Conservation (phyloP, 176 grass and related monocot genomes). For the Themeda triandra region DNA sequence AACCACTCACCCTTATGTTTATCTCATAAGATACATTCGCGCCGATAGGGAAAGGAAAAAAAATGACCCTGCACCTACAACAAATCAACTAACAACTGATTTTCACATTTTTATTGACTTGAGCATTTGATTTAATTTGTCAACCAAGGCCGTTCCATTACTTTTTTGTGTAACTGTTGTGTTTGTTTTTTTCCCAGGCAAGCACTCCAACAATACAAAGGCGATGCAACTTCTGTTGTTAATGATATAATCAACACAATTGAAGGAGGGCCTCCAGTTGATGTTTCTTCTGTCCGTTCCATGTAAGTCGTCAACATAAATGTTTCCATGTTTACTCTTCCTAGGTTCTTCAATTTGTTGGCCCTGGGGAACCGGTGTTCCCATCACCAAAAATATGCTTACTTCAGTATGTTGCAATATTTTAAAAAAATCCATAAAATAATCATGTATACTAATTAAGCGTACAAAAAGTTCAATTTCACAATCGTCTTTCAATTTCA, state of each 20-base stretch:
- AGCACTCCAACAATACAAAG: conserved; percentile 93
- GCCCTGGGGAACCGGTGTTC: neutral
- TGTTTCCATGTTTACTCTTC: conserved; percentile 1
- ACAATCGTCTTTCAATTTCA: neutral
- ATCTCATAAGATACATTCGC: no score
- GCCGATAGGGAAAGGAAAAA: no score
- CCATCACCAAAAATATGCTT: neutral
- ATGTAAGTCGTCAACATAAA: conserved; percentile 45
- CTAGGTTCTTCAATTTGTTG: neutral
- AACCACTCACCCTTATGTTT: no score
- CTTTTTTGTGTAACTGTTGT: conserved; percentile 8
- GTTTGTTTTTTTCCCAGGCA: conserved; percentile 56
- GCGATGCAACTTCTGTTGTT: conserved; percentile 69
- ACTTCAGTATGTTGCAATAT: neutral
- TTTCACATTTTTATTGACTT: conserved; percentile 7
- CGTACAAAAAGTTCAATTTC: neutral
- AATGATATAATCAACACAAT: conserved; percentile 88
- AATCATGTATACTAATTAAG: neutral
- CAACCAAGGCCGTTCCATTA: neutral
- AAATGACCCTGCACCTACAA: no score
- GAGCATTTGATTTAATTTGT: conserved; percentile 19
- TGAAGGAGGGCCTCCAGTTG: conserved; percentile 89
- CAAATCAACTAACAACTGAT: neutral
- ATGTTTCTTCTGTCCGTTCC: conserved; percentile 83
- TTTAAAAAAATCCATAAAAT: neutral